These are phyloP conservation scores for Cutaneotrichosporon arboriforme DNA, from an alignment of 1,284 basidiomycete genomes.

Conservation along the genomic window DNA sequence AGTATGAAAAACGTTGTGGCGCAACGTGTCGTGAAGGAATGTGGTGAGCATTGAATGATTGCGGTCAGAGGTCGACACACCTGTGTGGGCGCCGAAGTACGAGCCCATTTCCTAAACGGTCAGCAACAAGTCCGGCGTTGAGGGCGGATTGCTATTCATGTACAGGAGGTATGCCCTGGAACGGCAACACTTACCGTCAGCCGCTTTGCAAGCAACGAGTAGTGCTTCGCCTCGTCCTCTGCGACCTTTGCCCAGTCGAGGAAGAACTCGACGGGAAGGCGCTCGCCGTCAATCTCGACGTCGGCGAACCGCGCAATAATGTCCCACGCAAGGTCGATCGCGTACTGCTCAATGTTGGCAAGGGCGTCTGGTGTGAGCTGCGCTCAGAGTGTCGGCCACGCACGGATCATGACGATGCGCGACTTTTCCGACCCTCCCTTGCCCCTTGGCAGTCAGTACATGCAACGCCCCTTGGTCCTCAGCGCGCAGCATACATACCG, in stretches of 20 bases:
- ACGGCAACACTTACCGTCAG: constrained; percentile 51
- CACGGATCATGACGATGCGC: constrained; percentile 66
- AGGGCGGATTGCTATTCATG: no score
- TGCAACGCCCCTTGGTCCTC: background rate
- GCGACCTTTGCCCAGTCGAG: constrained; percentile 70
- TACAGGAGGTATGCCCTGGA: no score
- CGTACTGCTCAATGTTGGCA: constrained; percentile 89
- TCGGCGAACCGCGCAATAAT: constrained; percentile 72
- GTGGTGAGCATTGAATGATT: background rate
- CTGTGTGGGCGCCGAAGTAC: constrained; percentile 59
- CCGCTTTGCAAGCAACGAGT: constrained; percentile 48
- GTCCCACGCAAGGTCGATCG: constrained; percentile 79
- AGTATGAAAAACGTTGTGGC: background rate
- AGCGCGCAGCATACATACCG: constrained; percentile 14
- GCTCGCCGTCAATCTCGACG: constrained; percentile 41
- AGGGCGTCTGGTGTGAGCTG: constrained; percentile 52
- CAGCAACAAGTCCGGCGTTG: background rate
- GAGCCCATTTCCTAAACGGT: constrained; percentile 56
- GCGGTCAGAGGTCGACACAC: constrained; percentile 9
- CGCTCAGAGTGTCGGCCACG: constrained; percentile 7
- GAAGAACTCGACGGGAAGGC: constrained; percentile 68
- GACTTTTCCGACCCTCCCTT: constrained; percentile 57
- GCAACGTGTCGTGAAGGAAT: background rate
- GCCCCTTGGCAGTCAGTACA: constrained; percentile 44
- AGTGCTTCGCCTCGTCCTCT: constrained; percentile 75